phyloP scores from a whole-genome alignment of 352 stramenopile species.

The Phytopythium sindhum region DNA sequence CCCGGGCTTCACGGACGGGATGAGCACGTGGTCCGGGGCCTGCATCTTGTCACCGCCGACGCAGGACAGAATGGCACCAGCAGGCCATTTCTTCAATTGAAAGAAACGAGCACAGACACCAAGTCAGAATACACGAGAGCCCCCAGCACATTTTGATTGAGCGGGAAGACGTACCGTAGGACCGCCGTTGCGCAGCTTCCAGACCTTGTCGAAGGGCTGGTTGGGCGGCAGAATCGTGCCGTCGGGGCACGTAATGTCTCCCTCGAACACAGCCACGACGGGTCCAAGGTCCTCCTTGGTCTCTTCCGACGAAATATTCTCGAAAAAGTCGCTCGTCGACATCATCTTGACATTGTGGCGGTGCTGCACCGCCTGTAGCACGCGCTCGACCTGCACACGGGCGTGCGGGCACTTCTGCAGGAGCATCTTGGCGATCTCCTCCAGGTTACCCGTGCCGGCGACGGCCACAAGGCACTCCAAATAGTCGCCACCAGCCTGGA shows the following conservation, averaged over 20 bases:
- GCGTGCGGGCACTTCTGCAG: constrained; percentile 72
- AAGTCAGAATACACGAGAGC: background rate
- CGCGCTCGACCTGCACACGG: constrained; percentile 66
- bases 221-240: constrained; percentile 69
- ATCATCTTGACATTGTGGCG: constrained; percentile 68
- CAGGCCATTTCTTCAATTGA: constrained; percentile 55
- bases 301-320: constrained; percentile 63
- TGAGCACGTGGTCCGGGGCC: constrained; percentile 62
- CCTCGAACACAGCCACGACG: constrained; percentile 82
- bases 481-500: constrained; percentile 54
- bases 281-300: constrained; percentile 66
- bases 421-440: constrained; percentile 72
- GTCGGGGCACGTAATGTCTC: constrained; percentile 82
- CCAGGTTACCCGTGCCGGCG: constrained; percentile 45
- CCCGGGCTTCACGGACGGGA: constrained; percentile 60
- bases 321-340: constrained; percentile 70
- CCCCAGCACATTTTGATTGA: background rate
- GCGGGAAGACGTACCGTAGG: constrained; percentile 22
- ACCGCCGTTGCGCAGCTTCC: constrained; percentile 82
- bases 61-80: constrained; percentile 60
- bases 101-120: background rate
- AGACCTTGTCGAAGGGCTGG: constrained; percentile 82
- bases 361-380: constrained; percentile 68
- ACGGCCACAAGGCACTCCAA: constrained; percentile 50
- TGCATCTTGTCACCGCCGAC: constrained; percentile 78